Evolutionary conservation across 139 green algal species (phyloP).

Genomic region (Axilococcus clingmanii): DNA sequence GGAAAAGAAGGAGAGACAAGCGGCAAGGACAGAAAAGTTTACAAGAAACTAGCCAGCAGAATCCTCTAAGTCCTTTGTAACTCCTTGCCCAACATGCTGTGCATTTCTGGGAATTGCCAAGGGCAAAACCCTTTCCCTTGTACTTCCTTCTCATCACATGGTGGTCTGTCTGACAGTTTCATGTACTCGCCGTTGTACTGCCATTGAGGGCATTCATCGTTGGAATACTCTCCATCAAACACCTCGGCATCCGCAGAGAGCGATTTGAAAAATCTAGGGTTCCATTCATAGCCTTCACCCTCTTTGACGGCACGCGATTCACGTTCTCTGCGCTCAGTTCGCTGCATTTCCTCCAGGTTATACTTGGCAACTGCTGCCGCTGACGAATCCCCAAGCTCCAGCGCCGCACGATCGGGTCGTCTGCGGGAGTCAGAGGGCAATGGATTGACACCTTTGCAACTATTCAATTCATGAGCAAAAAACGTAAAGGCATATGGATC

Average conservation of each 20-base stretch:
- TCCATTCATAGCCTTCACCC: slow-evolving; percentile 43
- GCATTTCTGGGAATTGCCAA: slow-evolving; percentile 62
- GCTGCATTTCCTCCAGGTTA: slow-evolving; percentile 68
- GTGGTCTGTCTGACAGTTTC: slow-evolving; percentile 2
- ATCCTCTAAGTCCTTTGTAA: not conserved
- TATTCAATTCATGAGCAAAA: slow-evolving; percentile 80
- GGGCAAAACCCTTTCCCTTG: slow-evolving; percentile 56
- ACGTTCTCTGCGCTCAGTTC: slow-evolving; percentile 50
- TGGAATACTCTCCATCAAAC: slow-evolving; percentile 32
- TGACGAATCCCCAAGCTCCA: slow-evolving; percentile 47
- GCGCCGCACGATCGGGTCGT: slow-evolving; percentile 40
- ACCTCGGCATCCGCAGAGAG: slow-evolving; percentile 25
- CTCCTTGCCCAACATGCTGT: slow-evolving; percentile 25
- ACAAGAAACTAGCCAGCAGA: not conserved
- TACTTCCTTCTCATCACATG: slow-evolving; percentile 23
- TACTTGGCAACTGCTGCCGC: slow-evolving; percentile 59
- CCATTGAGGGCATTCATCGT: slow-evolving; percentile 54
- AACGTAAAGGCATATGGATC: slow-evolving; percentile 87
- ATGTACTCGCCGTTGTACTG: slow-evolving; percentile 46
- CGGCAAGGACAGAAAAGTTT: slow-evolving; percentile 19
- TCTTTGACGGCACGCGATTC: slow-evolving; percentile 24
- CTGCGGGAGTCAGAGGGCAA: slow-evolving; percentile 70
- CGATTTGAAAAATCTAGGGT: slow-evolving; percentile 60
- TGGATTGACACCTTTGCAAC: slow-evolving; percentile 38
- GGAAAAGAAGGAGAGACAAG: slow-evolving; percentile 42